A percentile compares a stretch with the other conserved stretches of the same genome.
Conservation (phyloP, 2,329 filamentous ascomycete genomes). For the Cladosporium velox region DNA sequence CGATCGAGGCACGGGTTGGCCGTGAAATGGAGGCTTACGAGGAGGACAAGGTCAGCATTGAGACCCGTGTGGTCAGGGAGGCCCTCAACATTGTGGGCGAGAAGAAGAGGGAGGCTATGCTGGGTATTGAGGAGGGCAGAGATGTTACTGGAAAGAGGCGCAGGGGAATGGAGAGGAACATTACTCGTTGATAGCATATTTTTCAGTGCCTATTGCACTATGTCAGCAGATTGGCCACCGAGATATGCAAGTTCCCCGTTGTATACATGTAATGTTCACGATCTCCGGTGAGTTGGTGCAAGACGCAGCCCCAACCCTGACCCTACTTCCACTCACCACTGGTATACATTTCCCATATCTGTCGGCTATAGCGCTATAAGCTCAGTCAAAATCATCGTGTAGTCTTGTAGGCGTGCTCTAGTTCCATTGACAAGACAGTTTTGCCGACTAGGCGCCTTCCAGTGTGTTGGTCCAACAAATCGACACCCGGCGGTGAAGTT, state of each 20-base stretch:
- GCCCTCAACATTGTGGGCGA: constrained; percentile 87
- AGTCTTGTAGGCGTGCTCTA: background rate
- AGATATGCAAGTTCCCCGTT: no score
- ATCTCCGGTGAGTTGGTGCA: no score
- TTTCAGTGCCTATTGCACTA: background rate
- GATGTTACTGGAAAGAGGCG: constrained; percentile 82
- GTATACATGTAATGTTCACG: background rate
- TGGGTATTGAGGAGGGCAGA: constrained; percentile 88
- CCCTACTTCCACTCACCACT: background rate
- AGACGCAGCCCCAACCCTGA: background rate
- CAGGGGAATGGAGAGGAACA: constrained; percentile 15
- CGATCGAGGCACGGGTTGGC: constrained; percentile 83
- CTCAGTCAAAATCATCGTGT: background rate
- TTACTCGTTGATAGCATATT: background rate
- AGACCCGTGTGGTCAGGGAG: constrained; percentile 82
- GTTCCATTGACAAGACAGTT: background rate
- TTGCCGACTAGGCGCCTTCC: background rate
- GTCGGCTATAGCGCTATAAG: background rate
- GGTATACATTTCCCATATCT: background rate
- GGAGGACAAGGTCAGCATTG: constrained; percentile 92
- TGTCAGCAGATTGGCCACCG: background rate
- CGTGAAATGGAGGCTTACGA: constrained; percentile 77
- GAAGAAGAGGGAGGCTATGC: constrained; percentile 87
- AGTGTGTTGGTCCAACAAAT: background rate
- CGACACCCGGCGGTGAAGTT: background rate